phyloP scores from a whole-genome alignment of 305 asterid species.

The Fraxinus dipetala region DNA sequence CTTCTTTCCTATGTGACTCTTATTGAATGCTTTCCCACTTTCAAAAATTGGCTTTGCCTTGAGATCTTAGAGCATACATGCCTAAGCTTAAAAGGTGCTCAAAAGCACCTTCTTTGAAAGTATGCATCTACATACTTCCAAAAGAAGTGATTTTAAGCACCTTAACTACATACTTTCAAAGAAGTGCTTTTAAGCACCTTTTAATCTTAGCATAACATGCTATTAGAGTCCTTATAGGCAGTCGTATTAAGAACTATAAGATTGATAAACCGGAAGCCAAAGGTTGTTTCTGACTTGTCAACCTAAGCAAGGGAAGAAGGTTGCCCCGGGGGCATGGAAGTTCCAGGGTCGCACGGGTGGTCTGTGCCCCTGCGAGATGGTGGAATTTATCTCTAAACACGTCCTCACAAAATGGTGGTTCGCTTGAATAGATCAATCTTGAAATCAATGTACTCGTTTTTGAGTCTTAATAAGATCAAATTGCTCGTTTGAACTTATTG shows the following conservation, averaged over 20 bases:
- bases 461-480: neutral
- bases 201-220: neutral
- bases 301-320: neutral
- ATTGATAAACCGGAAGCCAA: neutral
- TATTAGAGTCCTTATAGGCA: neutral
- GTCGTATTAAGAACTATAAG: neutral
- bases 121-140: neutral
- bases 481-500: neutral
- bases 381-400: neutral
- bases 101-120: neutral
- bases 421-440: neutral
- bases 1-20: neutral
- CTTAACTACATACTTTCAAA: neutral
- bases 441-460: neutral
- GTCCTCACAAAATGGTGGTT: neutral
- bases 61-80: neutral
- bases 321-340: neutral
- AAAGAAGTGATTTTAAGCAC: neutral
- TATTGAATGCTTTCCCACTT: neutral
- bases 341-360: neutral
- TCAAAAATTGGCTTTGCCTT: neutral
- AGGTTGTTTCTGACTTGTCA: neutral
- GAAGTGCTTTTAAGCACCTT: neutral
- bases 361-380: neutral
- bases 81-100: neutral